Evolutionary conservation across 805 yeast genomes (phyloP).

Genomic region (Candida hungchunana): DNA sequence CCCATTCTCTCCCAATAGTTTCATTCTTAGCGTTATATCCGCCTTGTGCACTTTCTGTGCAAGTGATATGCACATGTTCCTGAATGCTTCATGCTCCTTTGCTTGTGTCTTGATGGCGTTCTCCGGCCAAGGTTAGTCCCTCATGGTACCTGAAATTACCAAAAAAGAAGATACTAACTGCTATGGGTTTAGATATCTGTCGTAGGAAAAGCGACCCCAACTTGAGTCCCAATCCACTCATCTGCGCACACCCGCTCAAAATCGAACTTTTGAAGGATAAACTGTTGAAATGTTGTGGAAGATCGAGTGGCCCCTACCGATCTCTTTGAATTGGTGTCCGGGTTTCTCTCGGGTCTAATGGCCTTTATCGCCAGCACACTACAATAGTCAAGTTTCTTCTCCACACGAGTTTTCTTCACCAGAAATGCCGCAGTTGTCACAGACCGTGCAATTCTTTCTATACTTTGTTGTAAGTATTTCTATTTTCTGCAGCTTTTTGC

Average conservation of each 20-base stretch:
- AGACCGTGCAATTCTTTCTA: slow-evolving; percentile 15
- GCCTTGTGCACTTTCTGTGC: slow-evolving; percentile 71
- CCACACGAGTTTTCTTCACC: not conserved
- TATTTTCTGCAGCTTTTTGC: not conserved
- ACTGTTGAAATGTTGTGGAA: not conserved
- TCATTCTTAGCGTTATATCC: slow-evolving; percentile 59
- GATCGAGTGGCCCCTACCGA: not conserved
- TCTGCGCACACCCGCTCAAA: slow-evolving; percentile 20
- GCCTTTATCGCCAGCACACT: no score
- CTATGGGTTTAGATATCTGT: slow-evolving; percentile 77
- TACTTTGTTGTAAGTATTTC: slow-evolving; percentile 13
- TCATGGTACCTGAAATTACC: not conserved
- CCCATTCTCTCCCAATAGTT: slow-evolving; percentile 34
- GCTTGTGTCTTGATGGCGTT: slow-evolving; percentile 69
- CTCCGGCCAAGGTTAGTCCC: slow-evolving; percentile 17
- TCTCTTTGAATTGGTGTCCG: no score
- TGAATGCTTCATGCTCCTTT: slow-evolving; percentile 62
- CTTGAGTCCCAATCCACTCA: slow-evolving; percentile 78
- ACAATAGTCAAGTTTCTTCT: not conserved
- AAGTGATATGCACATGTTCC: slow-evolving; percentile 54
- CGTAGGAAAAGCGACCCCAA: slow-evolving; percentile 65
- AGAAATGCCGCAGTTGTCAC: slow-evolving; percentile 12
- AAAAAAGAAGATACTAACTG: slow-evolving; percentile 30
- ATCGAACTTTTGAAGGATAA: not conserved
- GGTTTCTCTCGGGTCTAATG: no score